phyloP scores from a whole-genome alignment of 2,329 filamentous ascomycete species.

The Fusarium beomiforme region DNA sequence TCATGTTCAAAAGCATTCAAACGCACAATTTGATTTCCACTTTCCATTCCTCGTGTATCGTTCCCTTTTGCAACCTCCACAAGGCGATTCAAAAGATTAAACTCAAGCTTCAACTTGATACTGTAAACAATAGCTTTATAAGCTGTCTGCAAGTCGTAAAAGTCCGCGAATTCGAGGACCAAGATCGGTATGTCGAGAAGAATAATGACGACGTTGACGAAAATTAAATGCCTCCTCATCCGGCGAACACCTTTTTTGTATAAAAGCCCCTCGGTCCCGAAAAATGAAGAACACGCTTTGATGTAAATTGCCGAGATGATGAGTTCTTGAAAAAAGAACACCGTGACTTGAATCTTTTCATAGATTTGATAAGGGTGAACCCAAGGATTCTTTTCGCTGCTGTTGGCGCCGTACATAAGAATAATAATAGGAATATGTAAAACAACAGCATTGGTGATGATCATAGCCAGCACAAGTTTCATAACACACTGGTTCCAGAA shows the following conservation, averaged over 20 bases:
- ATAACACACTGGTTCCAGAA: conserved; percentile 60
- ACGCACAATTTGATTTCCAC: not conserved
- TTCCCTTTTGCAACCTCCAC: conserved; percentile 11
- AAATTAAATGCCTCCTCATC: conserved; percentile 50
- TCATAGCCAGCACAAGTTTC: conserved; percentile 64
- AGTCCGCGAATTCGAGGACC: conserved; percentile 52
- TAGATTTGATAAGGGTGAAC: conserved; percentile 54
- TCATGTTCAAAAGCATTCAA: not conserved
- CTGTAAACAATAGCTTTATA: conserved; percentile 47
- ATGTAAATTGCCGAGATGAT: conserved; percentile 65
- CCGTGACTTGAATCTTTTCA: conserved; percentile 65
- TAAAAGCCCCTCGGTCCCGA: conserved; percentile 3
- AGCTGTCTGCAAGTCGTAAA: conserved; percentile 39
- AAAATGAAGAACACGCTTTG: conserved; percentile 1
- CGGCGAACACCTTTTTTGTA: not conserved
- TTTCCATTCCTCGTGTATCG: not conserved
- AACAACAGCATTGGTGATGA: conserved; percentile 60
- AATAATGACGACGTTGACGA: conserved; percentile 55
- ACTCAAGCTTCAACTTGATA: conserved; percentile 51
- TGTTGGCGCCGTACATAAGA: conserved; percentile 64
- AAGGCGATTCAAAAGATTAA: conserved; percentile 48
- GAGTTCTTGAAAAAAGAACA: conserved; percentile 65
- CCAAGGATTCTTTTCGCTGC: conserved; percentile 35
- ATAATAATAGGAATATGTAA: conserved; percentile 64
- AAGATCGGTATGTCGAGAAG: conserved; percentile 49